These are phyloP conservation scores for Xylariomycetidae sp. DNA, from an alignment of 2,329 filamentous ascomycete species.

Conservation along the genomic window DNA sequence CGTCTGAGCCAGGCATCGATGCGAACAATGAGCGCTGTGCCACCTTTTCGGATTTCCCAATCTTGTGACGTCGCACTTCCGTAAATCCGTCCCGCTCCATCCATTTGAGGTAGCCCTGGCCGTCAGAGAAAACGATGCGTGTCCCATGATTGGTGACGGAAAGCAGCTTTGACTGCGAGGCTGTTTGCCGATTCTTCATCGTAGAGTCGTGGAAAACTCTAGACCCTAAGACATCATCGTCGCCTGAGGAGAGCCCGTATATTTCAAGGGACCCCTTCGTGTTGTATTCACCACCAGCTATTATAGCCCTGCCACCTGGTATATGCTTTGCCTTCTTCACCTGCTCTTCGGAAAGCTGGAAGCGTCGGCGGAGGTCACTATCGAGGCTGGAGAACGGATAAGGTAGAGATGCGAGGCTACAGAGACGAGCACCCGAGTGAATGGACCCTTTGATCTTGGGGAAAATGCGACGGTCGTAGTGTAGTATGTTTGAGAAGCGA, in stretches of 20 bases:
- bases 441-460: constrained; percentile 72
- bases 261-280: constrained; percentile 85
- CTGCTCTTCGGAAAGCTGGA: constrained; percentile 50
- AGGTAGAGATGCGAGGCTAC: constrained; percentile 65
- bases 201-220: constrained; percentile 40
- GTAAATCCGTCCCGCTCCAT: constrained; percentile 77
- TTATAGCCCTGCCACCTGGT: constrained; percentile 58
- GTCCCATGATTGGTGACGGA: constrained; percentile 79
- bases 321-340: constrained; percentile 49
- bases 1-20: constrained; percentile 52
- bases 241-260: constrained; percentile 57
- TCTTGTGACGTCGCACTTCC: constrained; percentile 49
- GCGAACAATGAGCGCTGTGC: constrained; percentile 46
- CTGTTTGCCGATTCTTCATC: constrained; percentile 78
- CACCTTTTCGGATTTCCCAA: constrained; percentile 49
- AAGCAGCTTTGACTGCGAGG: constrained; percentile 74
- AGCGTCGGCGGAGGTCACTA: constrained; percentile 52
- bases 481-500: constrained; percentile 80
- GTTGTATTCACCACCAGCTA: constrained; percentile 87
- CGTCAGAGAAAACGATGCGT: constrained; percentile 77
- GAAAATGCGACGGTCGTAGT: constrained; percentile 85
- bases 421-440: constrained; percentile 77
- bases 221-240: constrained; percentile 13
- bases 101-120: constrained; percentile 82
- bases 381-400: constrained; percentile 62